A percentile compares a stretch with the other conserved stretches of the same genome.
These are phyloP conservation scores for Lophiotrema nucula DNA, from an alignment of 495 filamentous ascomycete genomes.

Conservation along the genomic window DNA sequence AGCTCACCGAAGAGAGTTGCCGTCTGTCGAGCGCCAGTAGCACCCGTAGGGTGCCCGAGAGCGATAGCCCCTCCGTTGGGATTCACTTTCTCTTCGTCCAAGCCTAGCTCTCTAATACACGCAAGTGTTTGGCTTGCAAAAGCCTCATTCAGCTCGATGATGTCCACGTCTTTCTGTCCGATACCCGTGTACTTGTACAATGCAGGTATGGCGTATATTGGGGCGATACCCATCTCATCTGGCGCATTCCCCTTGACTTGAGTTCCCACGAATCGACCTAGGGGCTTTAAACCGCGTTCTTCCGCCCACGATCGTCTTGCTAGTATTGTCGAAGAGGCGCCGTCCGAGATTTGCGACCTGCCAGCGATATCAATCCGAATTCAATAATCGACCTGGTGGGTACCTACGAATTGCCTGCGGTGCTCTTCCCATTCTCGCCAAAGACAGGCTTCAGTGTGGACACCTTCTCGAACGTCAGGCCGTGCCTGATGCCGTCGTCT, in stretches of 20 bases:
- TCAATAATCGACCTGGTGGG: too few species aligned
- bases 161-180: slow-evolving; percentile 33
- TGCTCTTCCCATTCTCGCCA: slow-evolving; percentile 28
- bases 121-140: slow-evolving; percentile 35
- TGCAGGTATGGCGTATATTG: slow-evolving; percentile 29
- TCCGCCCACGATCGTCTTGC: slow-evolving; percentile 30
- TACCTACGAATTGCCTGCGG: slow-evolving; percentile 34
- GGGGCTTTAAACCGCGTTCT: slow-evolving; percentile 24
- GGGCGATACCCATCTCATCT: slow-evolving; percentile 37
- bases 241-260: slow-evolving; percentile 28
- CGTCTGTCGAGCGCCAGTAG: slow-evolving; percentile 29
- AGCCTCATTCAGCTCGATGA: slow-evolving; percentile 38
- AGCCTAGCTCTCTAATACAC: slow-evolving; percentile 28
- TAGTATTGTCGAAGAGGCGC: slow-evolving; percentile 30
- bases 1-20: slow-evolving; percentile 29
- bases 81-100: slow-evolving; percentile 35
- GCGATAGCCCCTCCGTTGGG: slow-evolving; percentile 36
- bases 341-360: slow-evolving; percentile 36
- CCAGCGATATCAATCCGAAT: too few species aligned
- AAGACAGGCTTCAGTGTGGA: slow-evolving; percentile 32
- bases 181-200: slow-evolving; percentile 29
- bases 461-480: slow-evolving; percentile 30
- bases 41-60: slow-evolving; percentile 32
- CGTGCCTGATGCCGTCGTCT: slow-evolving; percentile 35
- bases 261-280: slow-evolving; percentile 33